Conservation (phyloP, 352 stramenopile species). For the Thraustochytrium sp. region DNA sequence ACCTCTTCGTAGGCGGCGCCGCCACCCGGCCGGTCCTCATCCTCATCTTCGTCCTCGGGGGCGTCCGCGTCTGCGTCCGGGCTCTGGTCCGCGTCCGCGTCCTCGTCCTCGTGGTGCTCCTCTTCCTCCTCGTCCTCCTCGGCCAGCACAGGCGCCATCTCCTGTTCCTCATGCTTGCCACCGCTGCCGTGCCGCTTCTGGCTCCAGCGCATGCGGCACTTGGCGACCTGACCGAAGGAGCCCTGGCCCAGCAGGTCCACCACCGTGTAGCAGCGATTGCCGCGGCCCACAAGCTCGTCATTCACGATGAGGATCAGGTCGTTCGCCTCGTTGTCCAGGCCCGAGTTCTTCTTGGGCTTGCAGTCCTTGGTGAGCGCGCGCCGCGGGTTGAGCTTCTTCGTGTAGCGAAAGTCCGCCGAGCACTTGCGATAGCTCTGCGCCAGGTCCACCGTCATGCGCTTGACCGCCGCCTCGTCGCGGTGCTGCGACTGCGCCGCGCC, state of each 20-base stretch:
- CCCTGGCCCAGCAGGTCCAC: slow-evolving; percentile 87
- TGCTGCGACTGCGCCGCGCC: neutral
- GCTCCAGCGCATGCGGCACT: slow-evolving; percentile 68
- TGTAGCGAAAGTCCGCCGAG: slow-evolving; percentile 71
- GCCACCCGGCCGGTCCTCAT: neutral
- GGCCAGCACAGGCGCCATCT: neutral
- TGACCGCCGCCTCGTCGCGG: neutral
- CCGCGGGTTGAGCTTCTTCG: slow-evolving; percentile 57
- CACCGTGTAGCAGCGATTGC: slow-evolving; percentile 71
- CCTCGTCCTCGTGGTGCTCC: neutral
- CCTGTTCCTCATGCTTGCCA: slow-evolving; percentile 93
- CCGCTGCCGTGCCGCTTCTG: slow-evolving; percentile 64
- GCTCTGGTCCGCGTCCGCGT: neutral
- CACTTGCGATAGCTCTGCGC: slow-evolving; percentile 94
- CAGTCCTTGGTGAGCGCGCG: slow-evolving; percentile 36
- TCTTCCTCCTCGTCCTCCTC: neutral
- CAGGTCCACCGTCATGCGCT: slow-evolving; percentile 82
- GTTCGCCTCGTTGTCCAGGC: slow-evolving; percentile 90
- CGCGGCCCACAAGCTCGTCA: slow-evolving; percentile 77
- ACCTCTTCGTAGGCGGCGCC: neutral
- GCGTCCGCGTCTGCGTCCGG: neutral
- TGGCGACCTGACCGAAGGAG: slow-evolving; percentile 96
- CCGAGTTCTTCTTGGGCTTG: slow-evolving; percentile 66
- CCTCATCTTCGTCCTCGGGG: neutral
- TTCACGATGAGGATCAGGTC: slow-evolving; percentile 89